Evolutionary conservation across 108 stramenopile species (phyloP).

Genomic region (Nannochloropsis granulata): DNA sequence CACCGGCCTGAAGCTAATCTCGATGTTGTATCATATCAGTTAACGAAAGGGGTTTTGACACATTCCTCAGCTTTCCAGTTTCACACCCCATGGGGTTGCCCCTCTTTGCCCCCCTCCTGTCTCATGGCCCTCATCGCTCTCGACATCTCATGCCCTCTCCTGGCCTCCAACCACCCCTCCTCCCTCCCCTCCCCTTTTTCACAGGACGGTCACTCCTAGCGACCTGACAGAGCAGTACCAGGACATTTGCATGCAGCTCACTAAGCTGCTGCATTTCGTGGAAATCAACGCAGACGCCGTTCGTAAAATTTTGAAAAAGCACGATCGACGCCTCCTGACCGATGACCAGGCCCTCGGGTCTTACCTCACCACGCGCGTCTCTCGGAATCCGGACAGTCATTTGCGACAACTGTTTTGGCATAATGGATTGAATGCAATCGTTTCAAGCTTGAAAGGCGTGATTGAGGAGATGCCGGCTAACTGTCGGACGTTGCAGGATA

Average conservation of each 20-base stretch:
- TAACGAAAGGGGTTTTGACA: no score
- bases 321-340: background rate
- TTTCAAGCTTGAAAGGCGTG: background rate
- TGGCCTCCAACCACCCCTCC: no score
- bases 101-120: no score
- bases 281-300: background rate
- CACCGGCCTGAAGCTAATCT: no score
- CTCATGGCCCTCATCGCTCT: no score
- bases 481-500: background rate
- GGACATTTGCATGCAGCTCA: background rate
- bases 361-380: background rate
- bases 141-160: no score
- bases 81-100: no score
- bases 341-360: background rate
- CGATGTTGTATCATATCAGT: no score
- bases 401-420: background rate
- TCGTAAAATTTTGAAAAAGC: background rate
- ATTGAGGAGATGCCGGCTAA: background rate
- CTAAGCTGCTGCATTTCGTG: background rate
- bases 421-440: background rate
- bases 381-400: background rate
- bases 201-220: background rate
- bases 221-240: background rate
- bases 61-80: no score
- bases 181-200: background rate